Evolutionary conservation across 2,329 filamentous ascomycete genomes (phyloP).

Genomic region (Elsinoe australis): DNA sequence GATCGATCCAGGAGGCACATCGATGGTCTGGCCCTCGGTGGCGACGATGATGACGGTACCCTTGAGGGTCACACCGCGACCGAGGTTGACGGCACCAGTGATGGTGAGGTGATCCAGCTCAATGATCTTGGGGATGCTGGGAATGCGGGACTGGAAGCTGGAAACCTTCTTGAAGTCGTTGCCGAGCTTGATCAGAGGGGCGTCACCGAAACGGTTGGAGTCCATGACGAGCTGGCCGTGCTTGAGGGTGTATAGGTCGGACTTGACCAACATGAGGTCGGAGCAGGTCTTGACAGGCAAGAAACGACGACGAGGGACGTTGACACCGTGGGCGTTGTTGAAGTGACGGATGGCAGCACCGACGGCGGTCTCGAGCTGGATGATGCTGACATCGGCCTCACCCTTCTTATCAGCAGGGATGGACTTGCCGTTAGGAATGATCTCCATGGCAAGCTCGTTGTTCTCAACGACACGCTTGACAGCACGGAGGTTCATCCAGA

Average conservation of each 20-base stretch:
- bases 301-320: slow-evolving; percentile 95
- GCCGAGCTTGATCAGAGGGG: slow-evolving; percentile 96
- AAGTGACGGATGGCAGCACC: slow-evolving; percentile 98
- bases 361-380: slow-evolving; percentile 97
- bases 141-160: slow-evolving; percentile 82
- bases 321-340: slow-evolving; percentile 96
- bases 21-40: slow-evolving; percentile 94
- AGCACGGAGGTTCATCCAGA: slow-evolving; percentile 96
- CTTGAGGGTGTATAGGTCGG: slow-evolving; percentile 96
- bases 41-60: slow-evolving; percentile 98
- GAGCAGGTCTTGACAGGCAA: slow-evolving; percentile 99
- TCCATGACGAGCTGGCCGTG: slow-evolving; percentile 98
- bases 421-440: slow-evolving; percentile 98
- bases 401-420: slow-evolving; percentile 99
- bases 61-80: slow-evolving; percentile 91
- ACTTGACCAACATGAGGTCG: slow-evolving; percentile 99
- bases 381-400: slow-evolving; percentile 92
- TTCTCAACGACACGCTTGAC: slow-evolving; percentile 99
- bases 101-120: slow-evolving; percentile 95
- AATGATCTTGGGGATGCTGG: slow-evolving; percentile 81
- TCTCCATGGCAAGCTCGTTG: slow-evolving; percentile 98
- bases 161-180: slow-evolving; percentile 99
- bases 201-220: slow-evolving; percentile 89
- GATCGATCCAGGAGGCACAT: slow-evolving; percentile 91
- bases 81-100: slow-evolving; percentile 93